phyloP scores from a whole-genome alignment of 257 asterid genomes.

The Capsicum chinense region DNA sequence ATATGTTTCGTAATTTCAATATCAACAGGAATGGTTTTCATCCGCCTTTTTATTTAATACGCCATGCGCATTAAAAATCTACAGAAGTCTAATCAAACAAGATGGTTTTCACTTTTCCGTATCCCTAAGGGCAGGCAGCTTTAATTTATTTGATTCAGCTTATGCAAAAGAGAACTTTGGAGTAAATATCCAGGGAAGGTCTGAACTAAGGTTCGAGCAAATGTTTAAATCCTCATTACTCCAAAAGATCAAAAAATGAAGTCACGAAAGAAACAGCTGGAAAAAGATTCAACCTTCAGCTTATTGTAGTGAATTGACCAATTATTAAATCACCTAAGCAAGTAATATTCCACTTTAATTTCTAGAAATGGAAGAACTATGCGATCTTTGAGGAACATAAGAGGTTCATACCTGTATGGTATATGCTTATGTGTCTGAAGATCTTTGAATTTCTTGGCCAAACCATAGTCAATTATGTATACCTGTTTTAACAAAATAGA shows the following conservation, averaged over 20 bases:
- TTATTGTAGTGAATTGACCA: not conserved
- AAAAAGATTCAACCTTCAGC: not conserved
- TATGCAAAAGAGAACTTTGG: conserved; percentile 6
- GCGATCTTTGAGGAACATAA: conserved; percentile 18
- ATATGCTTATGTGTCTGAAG: conserved; percentile 88
- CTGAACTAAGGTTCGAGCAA: not conserved
- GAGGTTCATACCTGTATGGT: conserved; percentile 75
- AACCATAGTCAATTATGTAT: conserved; percentile 87
- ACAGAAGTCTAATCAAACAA: not conserved
- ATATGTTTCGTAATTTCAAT: not conserved
- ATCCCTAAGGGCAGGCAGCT: not conserved
- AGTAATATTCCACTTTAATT: conserved; percentile 8
- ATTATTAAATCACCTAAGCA: not conserved
- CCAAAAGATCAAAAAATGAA: not conserved
- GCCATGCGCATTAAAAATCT: not conserved
- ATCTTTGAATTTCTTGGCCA: conserved; percentile 90
- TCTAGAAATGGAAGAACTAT: not conserved
- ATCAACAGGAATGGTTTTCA: conserved; percentile 10
- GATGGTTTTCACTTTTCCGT: not conserved
- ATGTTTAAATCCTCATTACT: not conserved
- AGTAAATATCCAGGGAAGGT: not conserved
- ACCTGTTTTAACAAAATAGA: conserved; percentile 56
- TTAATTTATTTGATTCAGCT: not conserved
- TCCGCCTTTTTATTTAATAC: not conserved
- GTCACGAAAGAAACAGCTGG: not conserved